These are phyloP conservation scores for Sarcodon aspratus DNA, from an alignment of 768 basidiomycete species.

Conservation along the genomic window DNA sequence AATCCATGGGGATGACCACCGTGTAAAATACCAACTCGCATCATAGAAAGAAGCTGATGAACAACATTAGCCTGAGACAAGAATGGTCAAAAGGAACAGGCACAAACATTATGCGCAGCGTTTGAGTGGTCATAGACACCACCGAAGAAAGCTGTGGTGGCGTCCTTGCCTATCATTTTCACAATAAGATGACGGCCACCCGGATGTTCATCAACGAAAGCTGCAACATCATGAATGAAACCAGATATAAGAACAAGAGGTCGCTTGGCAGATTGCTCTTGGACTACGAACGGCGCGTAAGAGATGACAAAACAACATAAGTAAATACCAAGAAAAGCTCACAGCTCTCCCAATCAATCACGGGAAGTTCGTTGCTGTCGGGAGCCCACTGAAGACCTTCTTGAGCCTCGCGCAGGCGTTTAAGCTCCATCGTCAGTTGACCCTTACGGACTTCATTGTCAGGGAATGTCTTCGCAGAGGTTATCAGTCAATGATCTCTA, in stretches of 20 bases:
- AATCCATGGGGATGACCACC: slow-evolving; percentile 42
- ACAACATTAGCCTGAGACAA: slow-evolving; percentile 1
- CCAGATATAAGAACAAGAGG: slow-evolving; percentile 82
- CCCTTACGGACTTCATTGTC: slow-evolving; percentile 77
- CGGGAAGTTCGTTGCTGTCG: slow-evolving; percentile 61
- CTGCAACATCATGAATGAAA: slow-evolving; percentile 83
- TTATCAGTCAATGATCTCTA: not conserved
- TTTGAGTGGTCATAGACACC: slow-evolving; percentile 86
- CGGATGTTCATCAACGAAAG: slow-evolving; percentile 85
- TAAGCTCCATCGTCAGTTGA: slow-evolving; percentile 88
- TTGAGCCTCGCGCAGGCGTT: slow-evolving; percentile 70
- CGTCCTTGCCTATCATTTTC: slow-evolving; percentile 83
- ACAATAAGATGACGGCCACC: slow-evolving; percentile 79
- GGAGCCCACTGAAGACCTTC: slow-evolving; percentile 74
- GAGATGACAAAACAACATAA: not conserved
- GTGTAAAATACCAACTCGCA: slow-evolving; percentile 46
- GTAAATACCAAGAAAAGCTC: slow-evolving; percentile 15
- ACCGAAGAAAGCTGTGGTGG: slow-evolving; percentile 90
- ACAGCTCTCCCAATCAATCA: slow-evolving; percentile 86
- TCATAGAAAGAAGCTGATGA: slow-evolving; percentile 39
- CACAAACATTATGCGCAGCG: slow-evolving; percentile 70
- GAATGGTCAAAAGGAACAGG: not conserved
- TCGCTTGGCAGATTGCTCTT: slow-evolving; percentile 66
- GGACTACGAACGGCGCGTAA: slow-evolving; percentile 34
- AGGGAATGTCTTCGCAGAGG: slow-evolving; percentile 31